Evolutionary conservation across 139 green algal genomes (phyloP).

Genomic region (Chlorella vulgaris): DNA sequence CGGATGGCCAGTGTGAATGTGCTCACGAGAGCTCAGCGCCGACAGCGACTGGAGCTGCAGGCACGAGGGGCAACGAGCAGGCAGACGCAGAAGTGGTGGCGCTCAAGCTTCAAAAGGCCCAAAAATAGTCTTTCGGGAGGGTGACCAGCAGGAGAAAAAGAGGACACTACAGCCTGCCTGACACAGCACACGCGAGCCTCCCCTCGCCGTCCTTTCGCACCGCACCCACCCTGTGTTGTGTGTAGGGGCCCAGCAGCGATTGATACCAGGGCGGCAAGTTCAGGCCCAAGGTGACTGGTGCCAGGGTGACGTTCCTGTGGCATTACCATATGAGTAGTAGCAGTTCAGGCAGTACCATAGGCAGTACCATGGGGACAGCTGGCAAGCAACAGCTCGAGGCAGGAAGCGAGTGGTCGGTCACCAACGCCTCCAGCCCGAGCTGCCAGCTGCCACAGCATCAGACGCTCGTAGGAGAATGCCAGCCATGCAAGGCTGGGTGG

Average conservation of each 20-base stretch:
- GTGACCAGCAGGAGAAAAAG: neutral
- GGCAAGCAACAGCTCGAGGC: too few species aligned
- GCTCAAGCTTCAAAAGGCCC: neutral
- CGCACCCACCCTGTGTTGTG: neutral
- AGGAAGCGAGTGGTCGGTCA: too few species aligned
- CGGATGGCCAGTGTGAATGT: conserved; percentile 2
- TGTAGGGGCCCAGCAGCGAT: conserved; percentile 8
- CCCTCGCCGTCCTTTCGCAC: neutral
- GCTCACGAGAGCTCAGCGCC: conserved; percentile 8
- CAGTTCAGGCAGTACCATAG: too few species aligned
- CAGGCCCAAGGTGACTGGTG: conserved; percentile 5
- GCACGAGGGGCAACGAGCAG: neutral
- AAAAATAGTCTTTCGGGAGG: neutral
- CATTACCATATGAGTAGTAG: too few species aligned
- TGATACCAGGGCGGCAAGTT: conserved; percentile 15
- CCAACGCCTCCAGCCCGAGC: too few species aligned
- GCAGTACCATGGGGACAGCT: too few species aligned
- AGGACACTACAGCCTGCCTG: neutral
- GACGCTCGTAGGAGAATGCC: too few species aligned
- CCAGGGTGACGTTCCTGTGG: conserved; percentile 18
- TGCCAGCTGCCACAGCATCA: too few species aligned
- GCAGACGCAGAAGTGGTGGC: neutral
- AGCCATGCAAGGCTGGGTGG: too few species aligned
- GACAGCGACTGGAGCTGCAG: neutral
- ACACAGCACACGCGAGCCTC: too few species aligned